Base-by-base conservation (phyloP, 139 green algal species). In the Klebsormidium nitens region DNA sequence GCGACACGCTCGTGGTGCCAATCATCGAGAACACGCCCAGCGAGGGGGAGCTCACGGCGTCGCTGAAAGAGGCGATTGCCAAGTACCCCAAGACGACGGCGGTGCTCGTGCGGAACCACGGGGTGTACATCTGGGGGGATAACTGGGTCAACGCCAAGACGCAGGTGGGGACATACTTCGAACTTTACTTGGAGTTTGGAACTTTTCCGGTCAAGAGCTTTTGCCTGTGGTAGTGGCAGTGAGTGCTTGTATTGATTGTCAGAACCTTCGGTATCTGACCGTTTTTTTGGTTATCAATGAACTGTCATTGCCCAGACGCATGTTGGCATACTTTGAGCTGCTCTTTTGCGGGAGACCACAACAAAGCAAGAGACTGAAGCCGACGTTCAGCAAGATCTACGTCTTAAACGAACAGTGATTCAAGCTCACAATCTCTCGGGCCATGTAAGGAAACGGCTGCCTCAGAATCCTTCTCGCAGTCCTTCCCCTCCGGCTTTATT, bases 1-100 rank as follows among this genome's bases (percentile, higher is more conserved):
- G 91, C 71, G 87, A 86, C 68, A 81, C 87, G 58, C 86, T 84
- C 31, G 75, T 90, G 34, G 85, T 97, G 14, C 92, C 92, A 32
- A 95, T 97, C 75, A 96, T 97, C 59, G 92, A 97, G 76, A 97
- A 97, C 86, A 97, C 92, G 4, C 90, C 92, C 0, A 77, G 92
- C 2, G 92, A 97, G 77, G 95, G 90, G 59, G 92, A 97, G 83
- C 84, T 97, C 36, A 97, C 92, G 8, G 92, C 91, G 71, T 77
- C 88, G n/a, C 83, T 97, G 76, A 77, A 81, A 14, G 79, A 5
- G 1, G 69, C 69, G 5, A 96, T 96, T 26, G 49, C 71, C 19
- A 71, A 81, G 11, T 95, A 96, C 74, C 91, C 91, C 5, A 66
- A 89, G 72, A 23, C 72, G 1, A 77, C 66, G 31, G 72, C 72